Evolutionary conservation across 306 rosid genomes (phyloP), one percentile per base, ranked within the genome.

Genomic region (Pachyrhizus erosus): DNA sequence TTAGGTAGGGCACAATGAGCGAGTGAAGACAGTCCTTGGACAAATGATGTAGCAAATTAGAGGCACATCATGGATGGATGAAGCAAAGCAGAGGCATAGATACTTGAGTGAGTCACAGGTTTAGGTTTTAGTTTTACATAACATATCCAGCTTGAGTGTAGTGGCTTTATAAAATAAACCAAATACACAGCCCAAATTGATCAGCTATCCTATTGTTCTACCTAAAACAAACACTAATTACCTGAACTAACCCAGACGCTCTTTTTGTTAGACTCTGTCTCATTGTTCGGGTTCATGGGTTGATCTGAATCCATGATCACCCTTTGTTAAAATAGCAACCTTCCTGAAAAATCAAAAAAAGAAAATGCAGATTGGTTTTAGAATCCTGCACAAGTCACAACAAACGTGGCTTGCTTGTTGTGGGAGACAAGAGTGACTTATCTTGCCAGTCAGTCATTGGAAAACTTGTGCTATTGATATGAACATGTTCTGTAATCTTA

Each of bases 351-450:
- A 5, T 8, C 14, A 9, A n/a, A 66, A 20, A 39, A 5, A 8
- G 5, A 68, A 42, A 68, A 69, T n/a, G 20, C 0, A 7, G 4
- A 40, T 11, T 69, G 54, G 11, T 12, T 68, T 68, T 68, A 5
- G 31, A 69, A 12, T 57, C 55, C 55, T 42, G 29, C 21, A 14
- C 69, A 29, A 13, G 12, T 29, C 21, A 14, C 69, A 13, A 62
- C 12, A 34, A 46, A 58, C 81, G 6, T 45, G 62, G 37, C 73
- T 18, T 62, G 60, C 73, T 76, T 54, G 29, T 10, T 54, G 15
- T 74, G 31, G 24, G 46, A 46, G 34, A 62, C 21, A 31, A 20
- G 71, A 5, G 18, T 60, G 54, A 5, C 20, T 42, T 42, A 2
- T 24, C 43, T 60, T 7, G 11, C 71, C 29, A 9, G 60, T 60